Base-by-base conservation (phyloP, 2,329 filamentous ascomycete species). In the Trichoderma breve region DNA sequence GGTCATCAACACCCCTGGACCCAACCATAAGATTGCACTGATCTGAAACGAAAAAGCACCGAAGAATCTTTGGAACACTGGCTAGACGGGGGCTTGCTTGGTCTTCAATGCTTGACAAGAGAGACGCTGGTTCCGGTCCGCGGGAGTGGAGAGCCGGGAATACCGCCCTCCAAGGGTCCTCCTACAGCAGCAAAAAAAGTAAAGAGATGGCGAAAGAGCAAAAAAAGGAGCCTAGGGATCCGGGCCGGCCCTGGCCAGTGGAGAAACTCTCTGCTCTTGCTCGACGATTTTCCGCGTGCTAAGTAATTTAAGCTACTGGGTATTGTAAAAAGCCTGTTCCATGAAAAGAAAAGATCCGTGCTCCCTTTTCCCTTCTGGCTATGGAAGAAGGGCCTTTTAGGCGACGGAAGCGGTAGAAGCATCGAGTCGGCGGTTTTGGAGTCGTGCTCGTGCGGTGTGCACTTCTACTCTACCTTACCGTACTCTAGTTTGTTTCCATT, bases 21-120 rank as follows among this genome's bases (percentile, higher is more conserved):
- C 6, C 5, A n/a, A 32, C 69, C 39, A 39, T 66, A 60, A 61
- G 53, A 71, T 71, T 66, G 28, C 34, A 26, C 34, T 36, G 26
- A 65, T 71, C 69, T 71, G 69, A 71, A 71, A 71, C 69, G 43
- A 53, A 30, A 68, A 60, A 34, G 65, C 65, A 68, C 57, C 57
- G 69, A 71, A 60, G 53, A 39, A 60, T 60, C 34, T 60, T 15
- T 60, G 26, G n/a, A 47, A 53, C n/a, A 32, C 9, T n/a, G 26
- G 14, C 26, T 32, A 24, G 18, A 51, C 43, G 43, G 43, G 43
- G 43, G 43, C 21, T 51, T 36, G 34, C 43, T 51, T 21, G 39
- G 39, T 18, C 18, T 36, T 36, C n/a, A n/a, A n/a, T n/a, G 14
- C 30, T 51, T 51, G 24, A 51, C 62, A 51, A 30, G 18, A 30